Conservation (phyloP, 768 basidiomycete genomes). For the Russula olivacea region DNA sequence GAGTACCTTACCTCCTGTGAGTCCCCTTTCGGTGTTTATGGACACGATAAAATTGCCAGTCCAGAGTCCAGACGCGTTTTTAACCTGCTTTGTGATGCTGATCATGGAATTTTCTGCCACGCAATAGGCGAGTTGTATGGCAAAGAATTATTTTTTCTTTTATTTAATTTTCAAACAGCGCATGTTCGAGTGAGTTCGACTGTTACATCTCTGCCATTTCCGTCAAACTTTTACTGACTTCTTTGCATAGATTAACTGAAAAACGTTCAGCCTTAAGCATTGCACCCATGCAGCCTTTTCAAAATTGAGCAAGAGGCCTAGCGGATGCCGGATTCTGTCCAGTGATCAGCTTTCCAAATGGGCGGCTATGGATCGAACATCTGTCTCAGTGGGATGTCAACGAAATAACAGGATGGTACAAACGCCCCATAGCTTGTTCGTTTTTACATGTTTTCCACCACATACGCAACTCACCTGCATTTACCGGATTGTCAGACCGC, state of each 20-base stretch:
- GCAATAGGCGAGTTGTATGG: neutral
- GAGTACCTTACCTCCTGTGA: neutral
- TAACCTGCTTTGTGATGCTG: neutral
- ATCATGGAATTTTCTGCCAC: neutral
- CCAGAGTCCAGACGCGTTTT: neutral
- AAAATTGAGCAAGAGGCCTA: conserved; percentile 41
- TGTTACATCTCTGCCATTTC: neutral
- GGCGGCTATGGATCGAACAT: conserved; percentile 33
- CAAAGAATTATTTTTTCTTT: neutral
- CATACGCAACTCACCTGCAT: no score
- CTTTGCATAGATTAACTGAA: neutral
- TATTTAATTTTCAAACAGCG: neutral
- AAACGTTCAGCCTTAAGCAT: conserved; percentile 1
- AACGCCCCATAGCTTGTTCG: no score
- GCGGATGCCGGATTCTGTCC: conserved; percentile 76
- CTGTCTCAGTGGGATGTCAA: neutral
- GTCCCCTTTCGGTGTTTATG: no score
- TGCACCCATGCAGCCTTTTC: conserved; percentile 30
- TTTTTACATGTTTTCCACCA: no score
- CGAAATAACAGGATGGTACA: no score
- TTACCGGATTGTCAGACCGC: no score
- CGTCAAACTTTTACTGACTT: neutral
- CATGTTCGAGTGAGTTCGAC: no score
- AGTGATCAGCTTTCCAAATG: conserved; percentile 54
- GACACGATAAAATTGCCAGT: neutral